Percentiles rank a stretch among this genome's conserved stretches.
Conservation (phyloP, 176 grass and related monocot species). For the Oryza glumipatula region DNA sequence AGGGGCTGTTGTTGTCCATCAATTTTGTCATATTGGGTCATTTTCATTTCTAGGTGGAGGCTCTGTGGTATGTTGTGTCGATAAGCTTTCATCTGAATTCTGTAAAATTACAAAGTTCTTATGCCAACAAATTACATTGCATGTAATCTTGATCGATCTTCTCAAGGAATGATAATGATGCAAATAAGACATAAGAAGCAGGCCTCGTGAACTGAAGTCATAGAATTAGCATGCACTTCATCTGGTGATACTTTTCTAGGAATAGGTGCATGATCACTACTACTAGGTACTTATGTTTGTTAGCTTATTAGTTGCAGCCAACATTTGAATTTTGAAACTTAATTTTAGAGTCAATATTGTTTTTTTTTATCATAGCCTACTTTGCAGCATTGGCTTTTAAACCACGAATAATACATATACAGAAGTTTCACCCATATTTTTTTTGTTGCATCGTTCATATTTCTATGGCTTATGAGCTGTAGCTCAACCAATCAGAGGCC, state of each 20-base stretch:
- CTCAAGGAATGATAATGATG: neutral
- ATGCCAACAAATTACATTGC: neutral
- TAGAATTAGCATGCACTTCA: neutral
- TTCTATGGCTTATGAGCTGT: too few relatives aligned
- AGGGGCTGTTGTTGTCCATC: constrained; percentile 80
- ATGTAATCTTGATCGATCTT: neutral
- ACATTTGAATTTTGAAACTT: too few relatives aligned
- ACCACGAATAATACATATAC: too few relatives aligned
- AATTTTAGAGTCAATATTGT: too few relatives aligned
- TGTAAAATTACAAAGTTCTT: neutral
- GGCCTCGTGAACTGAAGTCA: neutral
- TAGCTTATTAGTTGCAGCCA: too few relatives aligned
- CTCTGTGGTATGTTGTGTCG: constrained; percentile 58
- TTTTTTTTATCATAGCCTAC: too few relatives aligned
- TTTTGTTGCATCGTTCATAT: too few relatives aligned
- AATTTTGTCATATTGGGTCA: constrained; percentile 92
- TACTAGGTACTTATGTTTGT: neutral
- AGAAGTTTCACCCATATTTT: too few relatives aligned
- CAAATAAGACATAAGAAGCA: constrained; percentile 16
- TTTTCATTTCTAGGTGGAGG: constrained; percentile 89
- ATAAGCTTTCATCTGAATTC: constrained; percentile 19
- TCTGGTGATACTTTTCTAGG: constrained; percentile 1
- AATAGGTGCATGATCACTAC: constrained; percentile 27
- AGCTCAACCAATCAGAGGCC: neutral
- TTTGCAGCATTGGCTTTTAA: too few relatives aligned